Conservation (phyloP, 1,284 basidiomycete species). For the Ustilago esculenta region DNA sequence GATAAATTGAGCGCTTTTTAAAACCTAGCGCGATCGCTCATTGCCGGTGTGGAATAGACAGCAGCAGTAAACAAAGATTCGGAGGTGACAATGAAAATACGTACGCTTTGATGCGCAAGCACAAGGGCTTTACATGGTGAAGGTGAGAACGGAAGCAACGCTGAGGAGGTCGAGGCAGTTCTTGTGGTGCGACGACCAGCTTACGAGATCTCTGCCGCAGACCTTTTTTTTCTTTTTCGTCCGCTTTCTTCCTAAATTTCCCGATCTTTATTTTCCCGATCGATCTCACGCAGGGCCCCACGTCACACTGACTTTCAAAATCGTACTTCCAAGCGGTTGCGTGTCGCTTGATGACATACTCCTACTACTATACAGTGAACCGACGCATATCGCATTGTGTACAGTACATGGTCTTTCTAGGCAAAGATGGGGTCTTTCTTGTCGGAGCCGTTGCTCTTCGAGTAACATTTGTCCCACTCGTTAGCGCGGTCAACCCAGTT, state of each 20-base stretch:
- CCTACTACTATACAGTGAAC: too few species aligned
- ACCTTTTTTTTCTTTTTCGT: conserved; percentile 11
- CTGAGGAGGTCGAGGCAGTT: not conserved
- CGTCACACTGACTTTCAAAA: too few species aligned
- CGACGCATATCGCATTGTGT: too few species aligned
- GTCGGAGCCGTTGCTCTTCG: not conserved
- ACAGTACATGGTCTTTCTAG: too few species aligned
- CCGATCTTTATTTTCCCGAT: conserved; percentile 9
- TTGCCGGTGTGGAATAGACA: conserved; percentile 27
- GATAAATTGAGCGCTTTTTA: conserved; percentile 51
- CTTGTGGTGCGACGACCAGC: conserved; percentile 3
- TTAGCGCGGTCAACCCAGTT: conserved; percentile 23
- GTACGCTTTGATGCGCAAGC: conserved; percentile 9
- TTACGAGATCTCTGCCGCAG: conserved; percentile 30
- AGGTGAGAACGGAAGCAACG: not conserved
- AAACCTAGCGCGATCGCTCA: conserved; percentile 58
- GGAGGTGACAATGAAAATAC: conserved; percentile 9
- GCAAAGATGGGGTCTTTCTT: not conserved
- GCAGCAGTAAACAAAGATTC: too few species aligned
- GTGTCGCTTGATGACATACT: too few species aligned
- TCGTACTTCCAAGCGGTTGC: too few species aligned
- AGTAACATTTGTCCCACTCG: conserved; percentile 46
- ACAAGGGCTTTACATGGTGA: conserved; percentile 16
- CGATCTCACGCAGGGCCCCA: not conserved
- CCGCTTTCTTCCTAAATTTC: conserved; percentile 3